phyloP scores from a whole-genome alignment of 2,329 filamentous ascomycete species.

The Penicillium sp. region DNA sequence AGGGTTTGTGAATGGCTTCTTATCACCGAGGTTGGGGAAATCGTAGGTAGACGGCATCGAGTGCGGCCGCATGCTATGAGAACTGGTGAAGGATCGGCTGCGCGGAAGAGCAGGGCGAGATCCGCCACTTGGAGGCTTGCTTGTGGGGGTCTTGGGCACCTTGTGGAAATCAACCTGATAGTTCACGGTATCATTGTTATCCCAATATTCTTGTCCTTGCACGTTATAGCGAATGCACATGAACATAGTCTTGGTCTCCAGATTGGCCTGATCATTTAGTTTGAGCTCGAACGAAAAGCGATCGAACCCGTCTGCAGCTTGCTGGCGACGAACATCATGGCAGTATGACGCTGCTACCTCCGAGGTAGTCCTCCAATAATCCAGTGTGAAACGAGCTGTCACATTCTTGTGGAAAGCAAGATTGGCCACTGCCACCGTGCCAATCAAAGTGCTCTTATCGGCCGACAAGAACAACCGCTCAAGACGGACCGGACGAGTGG shows the following conservation, averaged over 20 bases:
- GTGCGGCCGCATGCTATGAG: conserved; percentile 49
- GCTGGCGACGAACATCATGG: conserved; percentile 69
- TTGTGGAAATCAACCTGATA: conserved; percentile 93
- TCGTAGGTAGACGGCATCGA: conserved; percentile 64
- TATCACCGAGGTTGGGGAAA: conserved; percentile 61
- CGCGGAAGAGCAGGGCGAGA: conserved; percentile 61
- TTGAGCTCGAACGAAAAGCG: conserved; percentile 94
- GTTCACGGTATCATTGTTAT: conserved; percentile 84
- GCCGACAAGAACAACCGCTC: conserved; percentile 83
- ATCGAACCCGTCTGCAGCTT: conserved; percentile 67
- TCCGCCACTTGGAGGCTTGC: conserved; percentile 48
- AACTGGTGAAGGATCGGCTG: conserved; percentile 59
- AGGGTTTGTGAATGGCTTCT: conserved; percentile 57
- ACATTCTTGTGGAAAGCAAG: conserved; percentile 85
- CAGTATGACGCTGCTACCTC: conserved; percentile 88
- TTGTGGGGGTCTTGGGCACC: conserved; percentile 63
- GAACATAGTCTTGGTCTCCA: conserved; percentile 89
- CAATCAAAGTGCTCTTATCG: conserved; percentile 83
- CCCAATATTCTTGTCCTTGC: conserved; percentile 84
- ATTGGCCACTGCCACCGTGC: conserved; percentile 81
- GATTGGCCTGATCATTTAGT: conserved; percentile 82
- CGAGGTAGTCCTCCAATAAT: conserved; percentile 98
- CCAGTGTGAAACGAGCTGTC: conserved; percentile 89
- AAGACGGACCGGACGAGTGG: conserved; percentile 65
- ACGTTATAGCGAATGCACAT: conserved; percentile 88